Conservation (phyloP, 2,329 filamentous ascomycete genomes). For the Aschersonia sp. region DNA sequence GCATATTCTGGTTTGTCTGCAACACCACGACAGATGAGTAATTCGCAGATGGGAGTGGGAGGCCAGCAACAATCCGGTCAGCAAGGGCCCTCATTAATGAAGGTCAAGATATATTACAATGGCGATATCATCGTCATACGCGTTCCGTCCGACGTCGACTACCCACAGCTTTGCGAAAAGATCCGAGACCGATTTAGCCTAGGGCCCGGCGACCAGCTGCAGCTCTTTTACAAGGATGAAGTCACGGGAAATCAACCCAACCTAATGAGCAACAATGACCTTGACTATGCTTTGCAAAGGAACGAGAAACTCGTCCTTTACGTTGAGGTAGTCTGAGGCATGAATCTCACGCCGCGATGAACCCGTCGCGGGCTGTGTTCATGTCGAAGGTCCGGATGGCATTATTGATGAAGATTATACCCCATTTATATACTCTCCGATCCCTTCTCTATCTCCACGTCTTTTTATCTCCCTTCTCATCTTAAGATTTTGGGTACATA, state of each 20-base stretch:
- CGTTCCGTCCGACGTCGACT: constrained; percentile 68
- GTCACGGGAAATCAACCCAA: constrained; percentile 58
- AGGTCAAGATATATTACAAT: constrained; percentile 90
- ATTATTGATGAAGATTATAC: not conserved
- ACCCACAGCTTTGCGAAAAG: constrained; percentile 67
- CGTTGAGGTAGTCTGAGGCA: constrained; percentile 37
- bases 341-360: not conserved
- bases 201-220: constrained; percentile 50
- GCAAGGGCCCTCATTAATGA: constrained; percentile 43
- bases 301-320: constrained; percentile 80
- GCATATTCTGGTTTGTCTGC: constrained; percentile 39
- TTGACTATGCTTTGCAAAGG: constrained; percentile 65
- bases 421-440: constrained; percentile 6
- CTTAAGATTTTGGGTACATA: constrained; percentile 6
- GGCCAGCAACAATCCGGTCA: constrained; percentile 14
- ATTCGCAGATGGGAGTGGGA: constrained; percentile 20
- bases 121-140: constrained; percentile 86
- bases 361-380: not conserved
- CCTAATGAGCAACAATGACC: constrained; percentile 65
- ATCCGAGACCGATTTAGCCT: constrained; percentile 75
- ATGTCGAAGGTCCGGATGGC: not conserved
- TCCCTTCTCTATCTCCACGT: not conserved
- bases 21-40: constrained; percentile 28
- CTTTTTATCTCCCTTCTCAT: constrained; percentile 8
- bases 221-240: constrained; percentile 80